These are phyloP conservation scores for Endothia cerciana DNA, from an alignment of 2,329 filamentous ascomycete genomes.

Conservation along the genomic window DNA sequence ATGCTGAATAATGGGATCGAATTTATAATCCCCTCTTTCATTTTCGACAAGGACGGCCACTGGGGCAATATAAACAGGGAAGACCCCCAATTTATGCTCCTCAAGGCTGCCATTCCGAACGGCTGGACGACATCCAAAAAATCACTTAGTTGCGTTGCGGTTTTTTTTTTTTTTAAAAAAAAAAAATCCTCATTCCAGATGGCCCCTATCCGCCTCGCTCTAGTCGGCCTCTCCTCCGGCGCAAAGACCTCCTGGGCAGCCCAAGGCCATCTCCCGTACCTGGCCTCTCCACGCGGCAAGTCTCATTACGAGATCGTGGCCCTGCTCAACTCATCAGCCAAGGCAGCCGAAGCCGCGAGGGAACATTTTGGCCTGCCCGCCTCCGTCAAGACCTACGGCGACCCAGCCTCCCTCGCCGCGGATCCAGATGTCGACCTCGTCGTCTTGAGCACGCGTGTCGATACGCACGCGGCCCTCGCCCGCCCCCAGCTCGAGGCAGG, in stretches of 20 bases:
- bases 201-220: constrained; percentile 35
- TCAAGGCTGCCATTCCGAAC: not conserved
- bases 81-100: too few species aligned
- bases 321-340: constrained; percentile 50
- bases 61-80: not conserved
- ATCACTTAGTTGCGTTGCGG: too few species aligned
- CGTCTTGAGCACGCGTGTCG: constrained; percentile 48
- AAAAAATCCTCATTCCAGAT: too few species aligned
- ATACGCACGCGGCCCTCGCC: constrained; percentile 45
- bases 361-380: constrained; percentile 42
- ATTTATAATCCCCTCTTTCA: not conserved
- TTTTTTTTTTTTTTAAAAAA: too few species aligned
- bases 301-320: constrained; percentile 51
- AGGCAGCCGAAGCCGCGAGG: constrained; percentile 47
- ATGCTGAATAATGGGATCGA: not conserved
- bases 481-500: constrained; percentile 47
- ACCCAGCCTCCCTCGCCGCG: constrained; percentile 46
- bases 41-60: not conserved
- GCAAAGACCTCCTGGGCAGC: constrained; percentile 25
- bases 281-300: constrained; percentile 40
- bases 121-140: not conserved
- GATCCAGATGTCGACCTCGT: constrained; percentile 53
- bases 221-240: constrained; percentile 33
- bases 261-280: constrained; percentile 42
- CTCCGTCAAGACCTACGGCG: constrained; percentile 47